Evolutionary conservation across 805 yeast species (phyloP), one percentile per base, ranked within the genome.

Genomic region (Yamadazyma takamatsuzukensis): DNA sequence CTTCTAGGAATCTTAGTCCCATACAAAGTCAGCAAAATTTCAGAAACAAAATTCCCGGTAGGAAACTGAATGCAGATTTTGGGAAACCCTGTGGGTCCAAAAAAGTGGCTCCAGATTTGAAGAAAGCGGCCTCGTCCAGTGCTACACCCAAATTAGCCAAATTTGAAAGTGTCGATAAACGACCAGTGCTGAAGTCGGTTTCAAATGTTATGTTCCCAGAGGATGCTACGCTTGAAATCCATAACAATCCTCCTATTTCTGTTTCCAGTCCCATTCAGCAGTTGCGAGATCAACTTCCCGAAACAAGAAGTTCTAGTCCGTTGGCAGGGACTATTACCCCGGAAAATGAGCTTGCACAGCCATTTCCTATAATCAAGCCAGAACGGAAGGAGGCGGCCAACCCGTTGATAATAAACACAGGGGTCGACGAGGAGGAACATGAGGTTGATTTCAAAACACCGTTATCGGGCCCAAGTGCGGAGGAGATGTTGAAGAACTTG

Each of bases 371-470:
- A 8, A 25, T 34, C 4, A 19, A 22, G 21, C 10, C 27, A 14
- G 9, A 10, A 19, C 31, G 10, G 23, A 29, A 24, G 25, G 13
- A 19, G 21, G 5, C 14, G 19, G 13, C 11, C 21, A 10, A 30
- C 5, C 49, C 51, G 3, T 29, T 49, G 14, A 33, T 46, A 15
- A 36, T 46, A 5, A 47, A 40, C 18, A 46, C 54, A 9, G 33
- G 28, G 2, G 28, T 18, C 13, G 36, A 30, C 11, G 21, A 27
- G 8, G 27, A 23, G 13, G 18, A 26, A 8, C 24, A 36, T 2
- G 38, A 41, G 27, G 34, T 40, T 7, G 29, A 39, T 17, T 48
- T 48, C 16, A 25, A 34, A 23, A 48, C 50, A 2, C 51, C 51
- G 4, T 15, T 36, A 2, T 22, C 19, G 2, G 26, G 13, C 11